Evolutionary conservation across 768 basidiomycete species (phyloP), one percentile per base, ranked within the genome.

Genomic region (Kondoa malvinella): DNA sequence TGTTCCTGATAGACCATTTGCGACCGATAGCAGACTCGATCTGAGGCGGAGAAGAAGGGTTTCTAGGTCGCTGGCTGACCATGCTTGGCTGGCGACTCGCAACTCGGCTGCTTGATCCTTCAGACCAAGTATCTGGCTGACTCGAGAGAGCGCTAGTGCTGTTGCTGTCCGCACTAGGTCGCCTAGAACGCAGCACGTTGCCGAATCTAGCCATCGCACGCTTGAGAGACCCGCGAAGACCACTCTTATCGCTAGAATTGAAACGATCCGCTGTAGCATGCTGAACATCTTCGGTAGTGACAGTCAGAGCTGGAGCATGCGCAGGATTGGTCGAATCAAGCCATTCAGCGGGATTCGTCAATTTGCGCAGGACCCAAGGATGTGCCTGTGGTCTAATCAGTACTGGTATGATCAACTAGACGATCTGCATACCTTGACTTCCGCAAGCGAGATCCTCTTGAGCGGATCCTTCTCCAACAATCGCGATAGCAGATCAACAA

Each of bases 221-320:
- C 63, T 75, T 72, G 63, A 73, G 70, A 1, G 74, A 72, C 8
- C 72, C 71, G 1, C 71, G 71, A 21, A 75, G 68, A 15, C 73
- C 71, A 65, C 29, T 25, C 34, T 70, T 50, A 4, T 27, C 31
- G 27, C 30, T 56, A 12, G 67, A 57, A 26, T 68, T 60, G 14
- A 67, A 68, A 25, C 74, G 71, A 57, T 72, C 70, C 15, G 72
- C 72, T 12, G 74, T 75, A 2, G 79, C 92, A 32, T 83, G 84
- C 21, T 82, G 81, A 1, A 88, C 84, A 70, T 95, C 92, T 58
- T 83, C 82, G n/a, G 83, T 82, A 0, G 88, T 85, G 27, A 94
- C 85, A 57, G 80, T 78, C 62, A 85, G 81, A 40, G 80, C 79
- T 33, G 80, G 78, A 58, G 78, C 79, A 67, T 78, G 79, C 67